Evolutionary conservation across 2,329 filamentous ascomycete species (phyloP).

Genomic region (Herpotrichia juniperi): DNA sequence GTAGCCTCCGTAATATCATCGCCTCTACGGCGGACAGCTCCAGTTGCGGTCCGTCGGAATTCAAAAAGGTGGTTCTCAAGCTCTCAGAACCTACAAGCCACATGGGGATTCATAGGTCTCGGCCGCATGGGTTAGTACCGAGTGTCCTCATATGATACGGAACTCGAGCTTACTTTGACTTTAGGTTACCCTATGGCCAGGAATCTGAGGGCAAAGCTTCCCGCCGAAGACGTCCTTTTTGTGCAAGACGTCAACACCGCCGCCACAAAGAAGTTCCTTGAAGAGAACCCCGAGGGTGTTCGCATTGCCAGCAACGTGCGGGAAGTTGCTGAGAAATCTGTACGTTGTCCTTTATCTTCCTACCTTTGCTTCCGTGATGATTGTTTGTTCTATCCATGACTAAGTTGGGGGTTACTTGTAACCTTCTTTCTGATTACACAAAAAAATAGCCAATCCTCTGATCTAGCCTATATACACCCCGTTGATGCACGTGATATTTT

Average conservation of each 20-base stretch:
- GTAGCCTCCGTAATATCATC: conserved; percentile 32
- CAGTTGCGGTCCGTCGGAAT: conserved; percentile 22
- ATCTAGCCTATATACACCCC: conserved; percentile 34
- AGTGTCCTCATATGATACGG: neutral
- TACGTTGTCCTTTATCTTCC: conserved; percentile 51
- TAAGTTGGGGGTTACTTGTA: conserved; percentile 71
- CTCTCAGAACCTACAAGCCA: conserved; percentile 47
- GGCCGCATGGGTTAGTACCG: conserved; percentile 55
- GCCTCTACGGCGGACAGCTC: conserved; percentile 30
- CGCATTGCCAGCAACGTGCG: conserved; percentile 63
- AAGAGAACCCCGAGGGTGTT: conserved; percentile 61
- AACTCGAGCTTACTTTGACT: conserved; percentile 8
- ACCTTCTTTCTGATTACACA: conserved; percentile 66
- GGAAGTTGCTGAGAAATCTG: conserved; percentile 70
- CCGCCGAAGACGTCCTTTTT: conserved; percentile 65
- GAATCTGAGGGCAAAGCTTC: conserved; percentile 71
- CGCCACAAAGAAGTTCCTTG: conserved; percentile 61
- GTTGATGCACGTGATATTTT: neutral
- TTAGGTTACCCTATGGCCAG: conserved; percentile 75
- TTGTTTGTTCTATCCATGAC: conserved; percentile 63
- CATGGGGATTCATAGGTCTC: conserved; percentile 59
- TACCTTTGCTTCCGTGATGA: conserved; percentile 54
- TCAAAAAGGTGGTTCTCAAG: conserved; percentile 52
- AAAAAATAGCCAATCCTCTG: conserved; percentile 78
- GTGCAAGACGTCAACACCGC: conserved; percentile 70